Percentiles rank a stretch among this genome's conserved stretches.
These are phyloP conservation scores for Handroanthus guayacan DNA, from an alignment of 257 asterid genomes.

Conservation along the genomic window DNA sequence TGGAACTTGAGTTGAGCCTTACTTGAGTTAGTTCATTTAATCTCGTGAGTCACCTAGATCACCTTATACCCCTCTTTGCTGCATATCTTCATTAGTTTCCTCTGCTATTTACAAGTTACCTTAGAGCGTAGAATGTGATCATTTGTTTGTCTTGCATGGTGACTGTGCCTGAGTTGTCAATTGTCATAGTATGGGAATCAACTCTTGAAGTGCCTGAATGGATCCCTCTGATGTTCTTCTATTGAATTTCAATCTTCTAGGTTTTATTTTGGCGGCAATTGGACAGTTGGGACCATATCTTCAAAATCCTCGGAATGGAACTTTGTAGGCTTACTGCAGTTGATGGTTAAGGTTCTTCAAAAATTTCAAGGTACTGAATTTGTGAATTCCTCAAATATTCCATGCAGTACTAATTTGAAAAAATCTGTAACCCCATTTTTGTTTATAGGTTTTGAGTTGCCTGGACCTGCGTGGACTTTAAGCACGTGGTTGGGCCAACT, in stretches of 20 bases:
- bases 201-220: not conserved
- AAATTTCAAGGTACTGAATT: not conserved
- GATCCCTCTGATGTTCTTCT: not conserved
- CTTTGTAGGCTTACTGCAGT: conserved; percentile 44
- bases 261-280: conserved; percentile 66
- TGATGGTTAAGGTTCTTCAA: conserved; percentile 26
- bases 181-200: not conserved
- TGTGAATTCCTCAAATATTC: not conserved
- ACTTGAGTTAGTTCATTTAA: too few relatives aligned
- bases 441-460: too few relatives aligned
- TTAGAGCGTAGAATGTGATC: not conserved
- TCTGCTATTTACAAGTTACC: not conserved
- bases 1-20: too few relatives aligned
- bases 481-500: not conserved
- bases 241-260: conserved; percentile 38
- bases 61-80: not conserved
- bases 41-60: too few relatives aligned
- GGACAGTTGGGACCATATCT: conserved; percentile 55
- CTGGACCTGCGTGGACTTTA: too few relatives aligned
- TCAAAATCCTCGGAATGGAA: conserved; percentile 61
- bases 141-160: not conserved
- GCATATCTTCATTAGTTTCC: not conserved
- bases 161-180: conserved; percentile 2
- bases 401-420: too few relatives aligned
- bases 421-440: too few relatives aligned